Conservation (phyloP, 2,329 filamentous ascomycete species). For the Endocalyx cinctus region DNA sequence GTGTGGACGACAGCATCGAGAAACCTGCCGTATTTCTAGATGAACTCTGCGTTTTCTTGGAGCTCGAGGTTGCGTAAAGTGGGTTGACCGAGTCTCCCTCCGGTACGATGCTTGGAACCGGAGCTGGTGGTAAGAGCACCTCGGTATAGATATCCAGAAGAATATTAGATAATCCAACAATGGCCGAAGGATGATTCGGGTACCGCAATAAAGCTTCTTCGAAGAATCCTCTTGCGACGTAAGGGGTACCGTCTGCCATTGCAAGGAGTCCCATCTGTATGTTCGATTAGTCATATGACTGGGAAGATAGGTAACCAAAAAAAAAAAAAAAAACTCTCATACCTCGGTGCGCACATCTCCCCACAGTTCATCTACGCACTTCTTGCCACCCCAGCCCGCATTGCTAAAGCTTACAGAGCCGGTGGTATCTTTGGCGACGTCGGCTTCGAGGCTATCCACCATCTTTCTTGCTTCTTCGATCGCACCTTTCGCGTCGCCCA, state of each 20-base stretch:
- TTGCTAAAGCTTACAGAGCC: conserved; percentile 58
- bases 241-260: conserved; percentile 55
- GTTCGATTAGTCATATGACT: conserved; percentile 22
- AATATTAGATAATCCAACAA: conserved; percentile 77
- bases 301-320: not conserved
- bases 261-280: conserved; percentile 63
- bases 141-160: conserved; percentile 80
- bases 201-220: conserved; percentile 78
- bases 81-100: conserved; percentile 22
- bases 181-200: conserved; percentile 74
- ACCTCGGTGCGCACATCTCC: conserved; percentile 81
- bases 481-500: conserved; percentile 74
- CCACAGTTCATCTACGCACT: conserved; percentile 79
- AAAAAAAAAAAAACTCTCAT: too few relatives aligned
- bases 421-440: conserved; percentile 58
- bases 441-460: conserved; percentile 64
- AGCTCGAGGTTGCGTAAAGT: conserved; percentile 4
- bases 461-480: conserved; percentile 77
- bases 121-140: conserved; percentile 55
- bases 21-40: conserved; percentile 4
- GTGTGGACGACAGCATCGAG: conserved; percentile 35
- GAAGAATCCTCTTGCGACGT: conserved; percentile 70
- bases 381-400: conserved; percentile 72
- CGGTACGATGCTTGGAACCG: conserved; percentile 42
- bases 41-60: conserved; percentile 7